Percentiles rank a stretch among this genome's conserved stretches.
These are phyloP conservation scores for Trypanosomatidae sp. DNA, from an alignment of 208 protist species.

Conservation along the genomic window DNA sequence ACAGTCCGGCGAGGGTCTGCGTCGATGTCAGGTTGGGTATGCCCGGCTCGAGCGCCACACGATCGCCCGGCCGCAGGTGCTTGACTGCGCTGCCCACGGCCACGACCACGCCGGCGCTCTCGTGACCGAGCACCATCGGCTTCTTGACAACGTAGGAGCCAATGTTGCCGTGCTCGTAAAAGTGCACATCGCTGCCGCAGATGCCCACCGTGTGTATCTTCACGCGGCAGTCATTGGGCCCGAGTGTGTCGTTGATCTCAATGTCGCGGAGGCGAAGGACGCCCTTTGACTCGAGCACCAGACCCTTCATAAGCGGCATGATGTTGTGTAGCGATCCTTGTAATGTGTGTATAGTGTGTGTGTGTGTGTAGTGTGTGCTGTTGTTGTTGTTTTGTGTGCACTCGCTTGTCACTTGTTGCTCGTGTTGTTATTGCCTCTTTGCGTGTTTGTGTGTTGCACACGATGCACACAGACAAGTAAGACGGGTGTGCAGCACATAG, in stretches of 20 bases:
- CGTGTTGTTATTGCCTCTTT: no score
- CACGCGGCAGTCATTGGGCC: slow-evolving; percentile 28
- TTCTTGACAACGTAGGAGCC: slow-evolving; percentile 30
- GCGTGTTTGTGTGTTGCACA: no score
- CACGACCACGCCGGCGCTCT: slow-evolving; percentile 37
- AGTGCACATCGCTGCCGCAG: slow-evolving; percentile 61
- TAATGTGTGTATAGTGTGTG: no score
- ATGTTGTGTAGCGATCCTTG: no score
- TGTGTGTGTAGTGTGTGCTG: no score
- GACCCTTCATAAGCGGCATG: slow-evolving; percentile 34
- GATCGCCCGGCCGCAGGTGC: slow-evolving; percentile 37
- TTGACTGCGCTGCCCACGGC: slow-evolving; percentile 26
- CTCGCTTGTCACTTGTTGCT: no score
- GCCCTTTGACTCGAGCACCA: slow-evolving; percentile 28
- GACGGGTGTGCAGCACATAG: no score
- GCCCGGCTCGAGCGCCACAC: slow-evolving; percentile 58
- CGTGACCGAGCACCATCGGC: slow-evolving; percentile 60
- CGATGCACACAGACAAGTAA: no score
- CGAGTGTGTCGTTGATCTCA: slow-evolving; percentile 24
- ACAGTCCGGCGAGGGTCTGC: slow-evolving; percentile 37
- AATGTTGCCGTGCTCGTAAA: slow-evolving; percentile 46
- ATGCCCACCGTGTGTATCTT: slow-evolving; percentile 49
- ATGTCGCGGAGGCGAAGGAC: slow-evolving; percentile 21
- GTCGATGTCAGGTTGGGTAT: slow-evolving; percentile 35
- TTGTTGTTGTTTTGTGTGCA: no score